phyloP scores from a whole-genome alignment of 2,329 filamentous ascomycete genomes.

The Venturia oleaginea region DNA sequence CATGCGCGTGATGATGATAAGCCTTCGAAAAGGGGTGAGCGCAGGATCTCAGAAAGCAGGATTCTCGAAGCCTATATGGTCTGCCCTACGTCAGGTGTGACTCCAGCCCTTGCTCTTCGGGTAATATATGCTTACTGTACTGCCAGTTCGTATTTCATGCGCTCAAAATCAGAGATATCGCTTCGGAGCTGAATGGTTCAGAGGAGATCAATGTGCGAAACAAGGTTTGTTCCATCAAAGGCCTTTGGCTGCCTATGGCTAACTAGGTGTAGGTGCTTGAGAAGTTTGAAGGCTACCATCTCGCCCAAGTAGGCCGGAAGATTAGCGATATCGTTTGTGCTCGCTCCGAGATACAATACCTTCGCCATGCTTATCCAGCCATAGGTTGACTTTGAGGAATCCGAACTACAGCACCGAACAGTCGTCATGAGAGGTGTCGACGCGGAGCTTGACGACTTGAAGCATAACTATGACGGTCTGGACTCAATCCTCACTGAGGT shows the following conservation, averaged over 20 bases:
- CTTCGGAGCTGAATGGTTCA: constrained; percentile 49
- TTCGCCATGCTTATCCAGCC: constrained; percentile 8
- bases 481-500: constrained; percentile 62
- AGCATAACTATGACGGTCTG: constrained; percentile 68
- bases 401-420: constrained; percentile 60
- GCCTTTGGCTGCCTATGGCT: neutral
- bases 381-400: constrained; percentile 69
- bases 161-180: constrained; percentile 57
- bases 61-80: constrained; percentile 62
- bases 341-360: neutral
- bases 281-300: constrained; percentile 47
- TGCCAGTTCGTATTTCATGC: constrained; percentile 60
- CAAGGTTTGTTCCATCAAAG: constrained; percentile 35
- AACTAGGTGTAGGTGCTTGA: constrained; percentile 42
- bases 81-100: constrained; percentile 49
- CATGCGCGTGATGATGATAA: constrained; percentile 57
- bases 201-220: constrained; percentile 43
- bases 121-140: neutral
- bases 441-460: constrained; percentile 65
- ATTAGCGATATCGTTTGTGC: constrained; percentile 54
- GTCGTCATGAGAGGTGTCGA: constrained; percentile 63
- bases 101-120: constrained; percentile 12
- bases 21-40: constrained; percentile 70
- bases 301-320: constrained; percentile 59
- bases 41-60: constrained; percentile 42